These are phyloP conservation scores for Mucor velutinosus DNA, from an alignment of 371 early-diverging fungal species.

Conservation along the genomic window DNA sequence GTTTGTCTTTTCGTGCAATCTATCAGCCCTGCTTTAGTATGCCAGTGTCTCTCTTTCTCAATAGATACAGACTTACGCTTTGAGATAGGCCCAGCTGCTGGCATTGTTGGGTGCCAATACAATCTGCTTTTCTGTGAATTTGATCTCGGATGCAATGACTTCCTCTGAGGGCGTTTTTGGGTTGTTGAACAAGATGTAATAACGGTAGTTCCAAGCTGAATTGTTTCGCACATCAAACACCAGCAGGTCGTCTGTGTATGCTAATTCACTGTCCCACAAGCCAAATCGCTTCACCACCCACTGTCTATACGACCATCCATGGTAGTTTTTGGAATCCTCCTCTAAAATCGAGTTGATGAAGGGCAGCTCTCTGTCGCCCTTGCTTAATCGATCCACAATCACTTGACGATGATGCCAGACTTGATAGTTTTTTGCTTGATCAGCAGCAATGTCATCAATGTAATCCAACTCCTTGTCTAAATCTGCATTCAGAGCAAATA, in stretches of 20 bases:
- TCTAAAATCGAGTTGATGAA: slow-evolving; percentile 74
- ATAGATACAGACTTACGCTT: slow-evolving; percentile 52
- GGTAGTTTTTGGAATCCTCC: slow-evolving; percentile 96
- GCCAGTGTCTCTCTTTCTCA: background rate
- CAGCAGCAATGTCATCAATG: slow-evolving; percentile 67
- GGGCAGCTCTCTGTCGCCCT: slow-evolving; percentile 59
- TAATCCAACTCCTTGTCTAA: slow-evolving; percentile 76
- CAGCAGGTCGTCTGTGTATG: slow-evolving; percentile 69
- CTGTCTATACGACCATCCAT: slow-evolving; percentile 95
- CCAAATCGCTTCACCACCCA: slow-evolving; percentile 82
- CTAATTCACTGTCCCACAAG: slow-evolving; percentile 81
- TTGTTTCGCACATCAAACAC: slow-evolving; percentile 92
- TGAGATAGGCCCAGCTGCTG: slow-evolving; percentile 87
- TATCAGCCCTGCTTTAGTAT: slow-evolving; percentile 8
- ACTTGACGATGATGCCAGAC: slow-evolving; percentile 94
- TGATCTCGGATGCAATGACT: slow-evolving; percentile 61
- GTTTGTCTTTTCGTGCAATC: slow-evolving; percentile 49
- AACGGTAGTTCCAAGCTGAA: slow-evolving; percentile 97
- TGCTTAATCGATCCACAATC: slow-evolving; percentile 67
- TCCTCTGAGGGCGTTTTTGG: slow-evolving; percentile 47
- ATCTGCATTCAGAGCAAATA: slow-evolving; percentile 67
- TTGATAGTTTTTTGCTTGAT: slow-evolving; percentile 93
- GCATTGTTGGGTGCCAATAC: slow-evolving; percentile 83
- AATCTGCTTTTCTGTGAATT: slow-evolving; percentile 72
- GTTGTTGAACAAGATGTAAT: slow-evolving; percentile 66